A percentile compares a stretch with the other conserved stretches of the same genome.
Conservation (phyloP, 169 alveolate species). For the Neospora caninum region DNA sequence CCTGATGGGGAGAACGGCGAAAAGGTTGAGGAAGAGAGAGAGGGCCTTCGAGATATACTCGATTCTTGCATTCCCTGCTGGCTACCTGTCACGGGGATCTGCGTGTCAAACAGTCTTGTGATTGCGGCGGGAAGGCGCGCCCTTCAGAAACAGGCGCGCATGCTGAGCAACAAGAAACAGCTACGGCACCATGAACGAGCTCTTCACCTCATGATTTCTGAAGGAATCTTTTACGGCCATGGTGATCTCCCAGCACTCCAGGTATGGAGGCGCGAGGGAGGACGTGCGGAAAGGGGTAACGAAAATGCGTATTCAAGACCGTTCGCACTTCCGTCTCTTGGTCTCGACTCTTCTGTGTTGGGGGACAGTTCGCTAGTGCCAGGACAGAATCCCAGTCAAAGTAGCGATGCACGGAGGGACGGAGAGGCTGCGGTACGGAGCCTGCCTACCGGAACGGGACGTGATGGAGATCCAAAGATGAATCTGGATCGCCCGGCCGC, state of each 20-base stretch:
- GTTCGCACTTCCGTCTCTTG: background rate
- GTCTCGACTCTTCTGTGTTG: background rate
- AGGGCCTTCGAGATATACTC: constrained; percentile 6
- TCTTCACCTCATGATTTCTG: constrained; percentile 48
- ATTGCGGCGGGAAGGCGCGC: constrained; percentile 59
- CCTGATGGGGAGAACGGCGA: background rate
- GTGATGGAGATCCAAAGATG: background rate
- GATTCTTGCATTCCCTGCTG: constrained; percentile 9
- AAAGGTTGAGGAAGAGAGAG: constrained; percentile 1
- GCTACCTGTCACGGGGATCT: constrained; percentile 45
- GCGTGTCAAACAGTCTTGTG: constrained; percentile 57
- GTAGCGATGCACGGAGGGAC: background rate
- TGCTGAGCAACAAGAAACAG: constrained; percentile 63
- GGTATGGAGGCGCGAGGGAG: constrained; percentile 27
- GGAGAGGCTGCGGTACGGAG: background rate
- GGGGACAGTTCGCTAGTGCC: too few relatives aligned
- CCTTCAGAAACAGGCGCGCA: constrained; percentile 52
- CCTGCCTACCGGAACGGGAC: background rate
- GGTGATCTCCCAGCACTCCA: constrained; percentile 60
- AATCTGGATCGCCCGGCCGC: background rate
- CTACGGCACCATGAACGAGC: constrained; percentile 66
- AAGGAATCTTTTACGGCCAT: constrained; percentile 52
- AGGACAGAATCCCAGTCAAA: too few relatives aligned
- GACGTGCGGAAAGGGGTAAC: background rate
- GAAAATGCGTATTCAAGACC: background rate